Base-by-base conservation (phyloP, 2,329 filamentous ascomycete species). In the Fusarium sambucinum region DNA sequence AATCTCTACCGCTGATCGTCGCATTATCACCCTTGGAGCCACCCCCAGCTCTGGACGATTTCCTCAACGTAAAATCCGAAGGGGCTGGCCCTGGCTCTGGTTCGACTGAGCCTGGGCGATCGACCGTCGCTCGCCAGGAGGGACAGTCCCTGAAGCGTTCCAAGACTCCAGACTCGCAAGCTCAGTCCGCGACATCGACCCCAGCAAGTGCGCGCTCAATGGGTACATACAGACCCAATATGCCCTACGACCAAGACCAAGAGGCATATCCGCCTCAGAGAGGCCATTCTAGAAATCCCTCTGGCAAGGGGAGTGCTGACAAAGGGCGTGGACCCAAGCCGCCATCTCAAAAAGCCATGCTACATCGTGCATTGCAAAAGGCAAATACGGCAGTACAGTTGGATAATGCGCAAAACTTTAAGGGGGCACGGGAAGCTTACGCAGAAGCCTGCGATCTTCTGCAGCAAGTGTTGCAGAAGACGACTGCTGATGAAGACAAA, bases 371-470 rank as follows among this genome's bases (percentile, higher is more conserved):
- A 1, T 83, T 99, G 55, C 92, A 97, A 77, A 97, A 97, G 80
- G 96, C 96, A 50, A 97, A 99, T 76, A 95, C 93, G 14, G 96
- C 96, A 23, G 96, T 99, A 27, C 87, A 97, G 70, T 87, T 99
- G 40, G 96, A 99, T 80, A 98, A 97, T 86, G 94, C 93, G 16
- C 92, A 96, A 74, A 97, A 98, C 75, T 95, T 96, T 67, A 92
- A 95, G 77, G 94, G 93, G 40, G 96, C 96, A 19, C 90, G 96
- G 76, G 89, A 93, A 74, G 94, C 95, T 16, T 99, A 99, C 77
- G 85, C 87, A 13, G 96, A 99, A 80, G 96, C 96, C 6, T 99
- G 96, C 76, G 87, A 90, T 56, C 84, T 99, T 61, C 82, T 99
- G 55, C 91, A 95, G 71, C 90, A 96, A 74, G 96, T 99, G 6